Conservation (phyloP, 2,329 filamentous ascomycete genomes). For the Sporothrix curviconia region DNA sequence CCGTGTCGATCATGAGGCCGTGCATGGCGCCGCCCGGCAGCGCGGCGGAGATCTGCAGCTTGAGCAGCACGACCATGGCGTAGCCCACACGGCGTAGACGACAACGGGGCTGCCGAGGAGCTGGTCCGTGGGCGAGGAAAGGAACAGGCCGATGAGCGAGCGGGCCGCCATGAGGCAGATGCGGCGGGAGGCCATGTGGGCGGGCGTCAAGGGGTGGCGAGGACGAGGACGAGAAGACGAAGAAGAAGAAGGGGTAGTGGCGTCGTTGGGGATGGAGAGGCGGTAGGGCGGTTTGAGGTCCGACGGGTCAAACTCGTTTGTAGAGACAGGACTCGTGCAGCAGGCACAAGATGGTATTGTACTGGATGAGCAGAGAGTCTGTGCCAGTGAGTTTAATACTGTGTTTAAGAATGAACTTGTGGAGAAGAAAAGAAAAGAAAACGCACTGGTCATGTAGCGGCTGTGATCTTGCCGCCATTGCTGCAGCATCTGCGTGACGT, state of each 20-base stretch:
- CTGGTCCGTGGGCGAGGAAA: constrained; percentile 10
- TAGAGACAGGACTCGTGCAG: constrained; percentile 17
- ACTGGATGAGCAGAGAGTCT: constrained; percentile 17
- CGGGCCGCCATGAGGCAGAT: constrained; percentile 12
- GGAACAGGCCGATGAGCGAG: constrained; percentile 13
- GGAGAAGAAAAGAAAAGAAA: neutral
- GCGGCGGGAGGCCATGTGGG: constrained; percentile 4
- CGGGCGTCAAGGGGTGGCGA: neutral
- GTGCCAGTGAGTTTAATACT: neutral
- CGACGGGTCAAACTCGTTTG: constrained; percentile 13
- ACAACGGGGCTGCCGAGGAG: constrained; percentile 9
- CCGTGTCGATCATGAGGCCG: constrained; percentile 5
- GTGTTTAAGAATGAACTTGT: neutral
- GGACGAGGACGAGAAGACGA: neutral
- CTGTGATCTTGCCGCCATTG: constrained; percentile 12
- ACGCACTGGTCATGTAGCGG: constrained; percentile 14
- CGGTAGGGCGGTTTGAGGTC: constrained; percentile 17
- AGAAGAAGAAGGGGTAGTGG: too few relatives aligned
- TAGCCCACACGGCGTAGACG: constrained; percentile 16
- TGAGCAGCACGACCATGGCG: constrained; percentile 14
- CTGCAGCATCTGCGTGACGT: constrained; percentile 6
- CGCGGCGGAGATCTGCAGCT: constrained; percentile 14
- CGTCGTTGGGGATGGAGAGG: constrained; percentile 7
- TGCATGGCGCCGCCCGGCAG: constrained; percentile 15
- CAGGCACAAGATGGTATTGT: constrained; percentile 12